Percentiles rank a stretch among this genome's conserved stretches.
These are phyloP conservation scores for Juglanconis juglandina DNA, from an alignment of 2,329 filamentous ascomycete species.

Conservation along the genomic window DNA sequence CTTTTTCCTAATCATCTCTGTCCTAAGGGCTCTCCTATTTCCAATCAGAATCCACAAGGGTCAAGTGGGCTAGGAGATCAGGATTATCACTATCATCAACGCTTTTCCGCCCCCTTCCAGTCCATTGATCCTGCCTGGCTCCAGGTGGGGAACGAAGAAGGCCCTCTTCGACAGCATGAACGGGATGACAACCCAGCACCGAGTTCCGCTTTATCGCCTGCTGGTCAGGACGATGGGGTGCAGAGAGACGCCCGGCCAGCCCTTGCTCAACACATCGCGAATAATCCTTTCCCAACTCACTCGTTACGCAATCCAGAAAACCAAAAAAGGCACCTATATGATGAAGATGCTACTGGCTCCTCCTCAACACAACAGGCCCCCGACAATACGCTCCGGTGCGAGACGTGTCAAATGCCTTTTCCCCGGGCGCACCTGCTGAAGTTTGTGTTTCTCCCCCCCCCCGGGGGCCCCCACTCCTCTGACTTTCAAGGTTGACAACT, in stretches of 20 bases:
- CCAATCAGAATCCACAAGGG: background rate
- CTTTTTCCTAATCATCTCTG: background rate
- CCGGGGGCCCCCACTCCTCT: too few species aligned
- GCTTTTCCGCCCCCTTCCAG: background rate
- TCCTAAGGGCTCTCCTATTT: background rate
- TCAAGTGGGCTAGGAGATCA: background rate
- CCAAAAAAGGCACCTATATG: background rate
- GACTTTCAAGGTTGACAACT: too few species aligned
- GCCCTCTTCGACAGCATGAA: background rate
- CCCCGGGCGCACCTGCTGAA: background rate
- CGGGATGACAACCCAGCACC: background rate
- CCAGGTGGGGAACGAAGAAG: background rate
- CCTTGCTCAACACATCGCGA: background rate
- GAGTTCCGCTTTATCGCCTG: background rate
- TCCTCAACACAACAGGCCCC: background rate
- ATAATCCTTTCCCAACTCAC: background rate
- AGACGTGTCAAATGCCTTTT: background rate
- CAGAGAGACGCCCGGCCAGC: background rate
- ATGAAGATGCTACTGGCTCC: background rate
- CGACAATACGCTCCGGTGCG: background rate
- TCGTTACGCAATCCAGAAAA: background rate
- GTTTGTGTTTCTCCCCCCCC: background rate
- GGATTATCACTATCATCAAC: background rate
- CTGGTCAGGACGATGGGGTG: constrained; percentile 1
- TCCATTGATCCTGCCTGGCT: constrained; percentile 3